Evolutionary conservation across 257 asterid species (phyloP), one percentile per base, ranked within the genome.

Genomic region (Capsicum baccatum): DNA sequence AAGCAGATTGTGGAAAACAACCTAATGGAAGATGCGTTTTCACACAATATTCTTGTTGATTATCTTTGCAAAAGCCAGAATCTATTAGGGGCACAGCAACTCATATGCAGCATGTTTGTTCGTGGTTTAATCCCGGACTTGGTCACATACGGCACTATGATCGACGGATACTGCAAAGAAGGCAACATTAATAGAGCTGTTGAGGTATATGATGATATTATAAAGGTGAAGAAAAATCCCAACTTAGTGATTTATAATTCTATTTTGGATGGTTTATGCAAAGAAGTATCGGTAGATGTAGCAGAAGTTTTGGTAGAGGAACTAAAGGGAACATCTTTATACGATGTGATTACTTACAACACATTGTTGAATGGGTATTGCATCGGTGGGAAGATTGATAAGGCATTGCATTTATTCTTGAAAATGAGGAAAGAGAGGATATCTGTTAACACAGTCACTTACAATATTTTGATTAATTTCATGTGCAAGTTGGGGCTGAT

Each of bases 91-190:
- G 95, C 92, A 9, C 82, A 88, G 63, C 98, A 93, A 84, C 70
- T 94, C 6, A 73, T 94, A 5, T 87, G 97, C 85, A 90, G 87
- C 86, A 95, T 95, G 98, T 90, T 90, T 88, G 87, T 94, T 85
- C 92, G 89, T 19, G 98, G 99, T n/a, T 79, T 94, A 52, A 84
- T 90, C 60, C 98, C 98, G 3, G 94, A 94, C 74, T 8, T 80
- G 59, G 92, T 91, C 83, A 94, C 95, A 1, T 94, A 92, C 73
- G 97, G 94, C 70, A 88, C 98, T 60, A 67, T 95, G 87, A 92
- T 95, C 47, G 89, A 92, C 67, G 91, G 94, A n/a, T 89, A 84
- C 62, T 92, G 92, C 89, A 94, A 92, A 80, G 85, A 67, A 26
- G 88, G 94, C 6, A 59, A 88, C 73, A 59, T 81, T 26, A 88